Evolutionary conservation across 495 filamentous ascomycete genomes (phyloP).

Genomic region (Aspergillus conjunctus): DNA sequence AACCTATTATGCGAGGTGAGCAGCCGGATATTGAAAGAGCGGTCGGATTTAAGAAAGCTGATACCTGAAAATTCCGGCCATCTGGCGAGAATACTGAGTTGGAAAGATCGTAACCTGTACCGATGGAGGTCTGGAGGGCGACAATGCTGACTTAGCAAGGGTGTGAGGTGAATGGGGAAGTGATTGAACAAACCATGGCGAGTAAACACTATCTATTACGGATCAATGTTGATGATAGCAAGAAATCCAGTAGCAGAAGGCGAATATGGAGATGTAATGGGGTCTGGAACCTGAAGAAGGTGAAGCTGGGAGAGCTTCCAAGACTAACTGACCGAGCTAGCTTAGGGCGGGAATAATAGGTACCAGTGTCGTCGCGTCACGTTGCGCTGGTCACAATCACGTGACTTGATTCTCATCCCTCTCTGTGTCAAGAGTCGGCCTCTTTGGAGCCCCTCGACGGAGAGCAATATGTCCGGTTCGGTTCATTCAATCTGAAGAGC

Average conservation of each 20-base stretch:
- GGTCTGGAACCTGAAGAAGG: slow-evolving; percentile 9
- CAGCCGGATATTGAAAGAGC: neutral
- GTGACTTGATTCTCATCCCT: slow-evolving; percentile 9
- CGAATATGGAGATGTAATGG: neutral
- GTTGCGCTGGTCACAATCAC: slow-evolving; percentile 15
- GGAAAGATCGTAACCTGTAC: slow-evolving; percentile 97
- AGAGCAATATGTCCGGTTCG: too few relatives aligned
- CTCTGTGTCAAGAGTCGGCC: too few relatives aligned
- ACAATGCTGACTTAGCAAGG: slow-evolving; percentile 17
- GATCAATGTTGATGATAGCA: slow-evolving; percentile 4
- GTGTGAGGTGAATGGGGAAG: slow-evolving; percentile 11
- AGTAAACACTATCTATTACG: neutral
- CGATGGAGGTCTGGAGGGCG: slow-evolving; percentile 85
- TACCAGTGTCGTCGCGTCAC: slow-evolving; percentile 22
- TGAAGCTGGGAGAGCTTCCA: slow-evolving; percentile 8
- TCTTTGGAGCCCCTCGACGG: too few relatives aligned
- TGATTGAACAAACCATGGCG: slow-evolving; percentile 38
- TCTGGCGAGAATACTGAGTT: slow-evolving; percentile 99
- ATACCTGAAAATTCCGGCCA: slow-evolving; percentile 94
- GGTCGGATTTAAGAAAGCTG: slow-evolving; percentile 1
- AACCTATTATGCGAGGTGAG: slow-evolving; percentile 54
- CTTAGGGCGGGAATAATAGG: slow-evolving; percentile 9
- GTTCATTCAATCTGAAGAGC: too few relatives aligned
- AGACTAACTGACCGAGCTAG: slow-evolving; percentile 7
- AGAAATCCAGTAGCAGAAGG: neutral